Conservation (phyloP, 768 basidiomycete genomes). For the Favolaschia claudopus region DNA sequence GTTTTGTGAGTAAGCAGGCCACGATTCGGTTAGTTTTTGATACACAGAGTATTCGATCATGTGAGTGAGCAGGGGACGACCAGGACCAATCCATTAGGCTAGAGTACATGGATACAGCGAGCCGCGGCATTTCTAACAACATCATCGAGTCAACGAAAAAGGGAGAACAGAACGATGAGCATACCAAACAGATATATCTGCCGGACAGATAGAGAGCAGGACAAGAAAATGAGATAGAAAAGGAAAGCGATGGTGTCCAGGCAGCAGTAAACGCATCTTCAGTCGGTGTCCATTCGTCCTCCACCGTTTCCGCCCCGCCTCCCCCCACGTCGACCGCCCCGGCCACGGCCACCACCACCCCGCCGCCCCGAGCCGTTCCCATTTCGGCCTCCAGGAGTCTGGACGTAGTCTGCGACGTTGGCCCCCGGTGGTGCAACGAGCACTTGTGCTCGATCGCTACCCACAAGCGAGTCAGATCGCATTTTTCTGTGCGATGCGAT, state of each 20-base stretch:
- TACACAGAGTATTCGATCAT: slow-evolving; percentile 9
- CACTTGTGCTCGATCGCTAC: slow-evolving; percentile 71
- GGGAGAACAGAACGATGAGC: slow-evolving; percentile 24
- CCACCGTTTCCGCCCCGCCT: slow-evolving; percentile 44
- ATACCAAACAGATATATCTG: slow-evolving; percentile 21
- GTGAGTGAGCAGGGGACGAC: slow-evolving; percentile 7
- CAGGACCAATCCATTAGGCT: slow-evolving; percentile 23
- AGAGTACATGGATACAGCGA: slow-evolving; percentile 26
- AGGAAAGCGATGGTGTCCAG: slow-evolving; percentile 19
- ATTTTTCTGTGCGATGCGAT: slow-evolving; percentile 66
- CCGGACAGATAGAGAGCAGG: slow-evolving; percentile 15
- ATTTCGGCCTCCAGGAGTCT: slow-evolving; percentile 40
- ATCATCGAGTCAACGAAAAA: slow-evolving; percentile 22
- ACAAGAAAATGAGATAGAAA: slow-evolving; percentile 23
- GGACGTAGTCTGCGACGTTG: slow-evolving; percentile 60
- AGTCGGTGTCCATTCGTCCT: slow-evolving; percentile 64
- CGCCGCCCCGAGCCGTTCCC: slow-evolving; percentile 39
- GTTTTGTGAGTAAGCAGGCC: not conserved
- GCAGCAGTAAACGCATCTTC: slow-evolving; percentile 28
- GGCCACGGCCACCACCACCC: slow-evolving; percentile 40
- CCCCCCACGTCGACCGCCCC: slow-evolving; percentile 41
- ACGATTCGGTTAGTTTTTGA: slow-evolving; percentile 14
- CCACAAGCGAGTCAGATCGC: slow-evolving; percentile 80
- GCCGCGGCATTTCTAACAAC: slow-evolving; percentile 18
- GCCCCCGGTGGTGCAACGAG: slow-evolving; percentile 74